Evolutionary conservation across 163 green algal genomes (phyloP).

Genomic region (Chloroidium sp.): DNA sequence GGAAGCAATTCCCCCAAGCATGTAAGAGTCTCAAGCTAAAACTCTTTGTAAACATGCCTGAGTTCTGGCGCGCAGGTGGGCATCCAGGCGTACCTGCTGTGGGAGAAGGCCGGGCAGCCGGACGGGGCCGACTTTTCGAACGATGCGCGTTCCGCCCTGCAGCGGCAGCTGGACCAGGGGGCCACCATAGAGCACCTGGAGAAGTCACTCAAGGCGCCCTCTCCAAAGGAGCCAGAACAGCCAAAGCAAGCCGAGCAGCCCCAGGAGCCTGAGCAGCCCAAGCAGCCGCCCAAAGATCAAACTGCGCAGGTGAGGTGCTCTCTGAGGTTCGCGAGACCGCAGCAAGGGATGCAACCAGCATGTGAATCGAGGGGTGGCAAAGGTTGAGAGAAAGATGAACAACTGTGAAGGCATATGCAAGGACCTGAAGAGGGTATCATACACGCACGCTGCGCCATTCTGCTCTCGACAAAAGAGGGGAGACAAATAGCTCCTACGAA

Average conservation of each 20-base stretch:
- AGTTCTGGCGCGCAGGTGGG: slow-evolving; percentile 24
- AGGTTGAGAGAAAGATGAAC: too few species aligned
- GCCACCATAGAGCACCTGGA: slow-evolving; percentile 36
- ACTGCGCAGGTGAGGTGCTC: background rate
- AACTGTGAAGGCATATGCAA: too few species aligned
- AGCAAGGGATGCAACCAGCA: slow-evolving; percentile 7
- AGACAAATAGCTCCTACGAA: too few species aligned
- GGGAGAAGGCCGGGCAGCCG: slow-evolving; percentile 76
- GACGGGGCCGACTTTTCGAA: slow-evolving; percentile 55
- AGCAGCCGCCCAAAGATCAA: slow-evolving; percentile 14
- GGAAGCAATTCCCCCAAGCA: too few species aligned
- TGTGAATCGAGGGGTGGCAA: background rate
- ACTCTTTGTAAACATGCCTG: background rate
- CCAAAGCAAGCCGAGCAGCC: background rate
- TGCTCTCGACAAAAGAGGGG: too few species aligned
- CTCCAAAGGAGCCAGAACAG: background rate
- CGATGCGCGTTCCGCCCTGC: slow-evolving; percentile 31
- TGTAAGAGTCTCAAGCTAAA: background rate
- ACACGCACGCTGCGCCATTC: too few species aligned
- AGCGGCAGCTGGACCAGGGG: slow-evolving; percentile 27
- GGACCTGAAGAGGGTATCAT: too few species aligned
- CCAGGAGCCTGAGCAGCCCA: slow-evolving; percentile 7
- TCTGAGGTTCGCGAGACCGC: background rate
- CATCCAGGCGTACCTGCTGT: slow-evolving; percentile 80
- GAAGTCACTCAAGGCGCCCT: slow-evolving; percentile 12